phyloP scores from a whole-genome alignment of 495 filamentous ascomycete genomes.

The Penicillium goetzii region DNA sequence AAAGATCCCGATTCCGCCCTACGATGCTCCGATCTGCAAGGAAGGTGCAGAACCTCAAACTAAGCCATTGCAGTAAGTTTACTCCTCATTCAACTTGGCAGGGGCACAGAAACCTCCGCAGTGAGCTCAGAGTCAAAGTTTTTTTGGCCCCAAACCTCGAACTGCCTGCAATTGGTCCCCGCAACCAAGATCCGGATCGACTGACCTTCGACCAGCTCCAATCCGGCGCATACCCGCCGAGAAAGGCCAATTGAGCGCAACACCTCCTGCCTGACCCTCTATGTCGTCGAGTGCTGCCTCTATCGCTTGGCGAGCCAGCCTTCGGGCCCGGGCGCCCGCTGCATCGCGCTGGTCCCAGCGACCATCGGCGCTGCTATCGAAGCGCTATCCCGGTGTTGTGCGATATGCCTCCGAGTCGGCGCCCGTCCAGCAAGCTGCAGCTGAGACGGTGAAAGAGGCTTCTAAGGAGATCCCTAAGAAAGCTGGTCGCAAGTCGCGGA shows the following conservation, averaged over 20 bases:
- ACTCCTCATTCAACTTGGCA: neutral
- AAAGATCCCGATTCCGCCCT: conserved; percentile 24
- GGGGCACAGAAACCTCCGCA: neutral
- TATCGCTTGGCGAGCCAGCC: conserved; percentile 37
- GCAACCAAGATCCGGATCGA: conserved; percentile 15
- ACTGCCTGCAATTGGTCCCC: neutral
- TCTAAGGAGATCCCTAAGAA: conserved; percentile 42
- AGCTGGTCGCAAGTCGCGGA: conserved; percentile 40
- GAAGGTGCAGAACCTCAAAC: conserved; percentile 23
- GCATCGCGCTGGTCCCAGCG: conserved; percentile 33
- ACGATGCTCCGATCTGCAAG: conserved; percentile 23
- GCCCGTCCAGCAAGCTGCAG: conserved; percentile 19
- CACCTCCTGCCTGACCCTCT: neutral
- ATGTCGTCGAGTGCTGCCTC: conserved; percentile 36
- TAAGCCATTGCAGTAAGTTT: conserved; percentile 26
- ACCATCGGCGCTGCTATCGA: conserved; percentile 24
- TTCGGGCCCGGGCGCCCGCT: conserved; percentile 36
- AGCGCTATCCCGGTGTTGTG: conserved; percentile 20
- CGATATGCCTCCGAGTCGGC: conserved; percentile 42
- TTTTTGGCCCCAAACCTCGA: conserved; percentile 1
- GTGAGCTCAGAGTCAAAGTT: neutral
- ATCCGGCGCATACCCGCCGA: conserved; percentile 24
- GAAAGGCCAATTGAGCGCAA: conserved; percentile 27
- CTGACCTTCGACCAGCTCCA: conserved; percentile 21
- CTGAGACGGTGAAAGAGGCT: conserved; percentile 29